Evolutionary conservation across 495 filamentous ascomycete genomes (phyloP).

Genomic region (Usnea hakonensis): DNA sequence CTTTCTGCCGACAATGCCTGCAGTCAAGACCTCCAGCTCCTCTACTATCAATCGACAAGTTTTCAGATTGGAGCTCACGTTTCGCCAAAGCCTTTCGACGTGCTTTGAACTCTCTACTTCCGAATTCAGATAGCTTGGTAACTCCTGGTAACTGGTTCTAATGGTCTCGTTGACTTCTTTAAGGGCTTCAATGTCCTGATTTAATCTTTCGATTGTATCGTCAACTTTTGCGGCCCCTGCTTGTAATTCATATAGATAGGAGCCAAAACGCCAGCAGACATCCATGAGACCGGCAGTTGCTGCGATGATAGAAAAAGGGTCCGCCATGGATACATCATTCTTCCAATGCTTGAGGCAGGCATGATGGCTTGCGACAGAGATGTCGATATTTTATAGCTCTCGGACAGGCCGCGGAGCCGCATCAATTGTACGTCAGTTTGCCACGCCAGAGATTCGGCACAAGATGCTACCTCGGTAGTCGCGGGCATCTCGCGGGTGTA

Average conservation of each 20-base stretch:
- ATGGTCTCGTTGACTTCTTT: slow-evolving; percentile 9
- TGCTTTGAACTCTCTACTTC: not conserved
- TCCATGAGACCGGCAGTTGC: slow-evolving; percentile 17
- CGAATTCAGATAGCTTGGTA: not conserved
- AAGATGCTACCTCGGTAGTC: no score
- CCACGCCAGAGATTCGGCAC: no score
- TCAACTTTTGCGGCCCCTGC: slow-evolving; percentile 14
- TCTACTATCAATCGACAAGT: slow-evolving; percentile 11
- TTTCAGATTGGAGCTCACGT: slow-evolving; percentile 11
- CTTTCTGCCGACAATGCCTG: slow-evolving; percentile 21
- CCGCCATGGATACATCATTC: slow-evolving; percentile 4
- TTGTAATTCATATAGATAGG: slow-evolving; percentile 16
- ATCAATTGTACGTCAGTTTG: no score
- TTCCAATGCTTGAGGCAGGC: not conserved
- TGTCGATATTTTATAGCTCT: not conserved
- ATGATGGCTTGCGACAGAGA: not conserved
- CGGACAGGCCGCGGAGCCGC: no score
- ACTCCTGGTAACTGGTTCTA: not conserved
- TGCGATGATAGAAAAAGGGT: slow-evolving; percentile 21
- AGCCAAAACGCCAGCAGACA: slow-evolving; percentile 19
- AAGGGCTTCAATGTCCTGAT: slow-evolving; percentile 12
- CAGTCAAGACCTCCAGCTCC: slow-evolving; percentile 18
- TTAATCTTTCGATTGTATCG: slow-evolving; percentile 12
- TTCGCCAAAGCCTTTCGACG: slow-evolving; percentile 2
- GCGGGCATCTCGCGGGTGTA: no score